Conservation (phyloP, 139 green algal genomes). For the Penium margaritaceum region DNA sequence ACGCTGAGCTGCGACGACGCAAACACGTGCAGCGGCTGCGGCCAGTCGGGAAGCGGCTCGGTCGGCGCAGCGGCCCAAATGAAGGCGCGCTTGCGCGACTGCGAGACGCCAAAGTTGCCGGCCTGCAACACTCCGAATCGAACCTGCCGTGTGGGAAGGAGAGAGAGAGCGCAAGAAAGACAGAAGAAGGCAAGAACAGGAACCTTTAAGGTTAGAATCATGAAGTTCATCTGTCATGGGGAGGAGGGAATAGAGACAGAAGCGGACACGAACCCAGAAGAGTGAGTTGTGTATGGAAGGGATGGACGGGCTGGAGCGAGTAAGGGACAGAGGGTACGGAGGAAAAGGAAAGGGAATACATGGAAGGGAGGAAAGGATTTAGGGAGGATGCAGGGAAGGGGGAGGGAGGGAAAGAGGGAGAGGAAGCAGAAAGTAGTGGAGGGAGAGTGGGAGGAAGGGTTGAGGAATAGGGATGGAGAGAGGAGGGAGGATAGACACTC, state of each 20-base stretch:
- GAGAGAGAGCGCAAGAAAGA: conserved; percentile 10
- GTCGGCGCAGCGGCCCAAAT: conserved; percentile 80
- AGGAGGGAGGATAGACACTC: background rate
- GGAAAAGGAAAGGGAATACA: too few species aligned
- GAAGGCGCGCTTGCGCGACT: conserved; percentile 91
- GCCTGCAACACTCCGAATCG: conserved; percentile 93
- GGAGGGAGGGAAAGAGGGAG: background rate
- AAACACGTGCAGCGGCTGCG: conserved; percentile 76
- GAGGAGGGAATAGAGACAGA: too few species aligned
- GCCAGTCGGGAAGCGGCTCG: conserved; percentile 81
- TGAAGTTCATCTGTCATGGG: too few species aligned
- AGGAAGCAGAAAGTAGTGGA: background rate
- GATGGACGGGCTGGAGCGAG: too few species aligned
- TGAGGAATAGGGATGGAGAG: conserved; percentile 2
- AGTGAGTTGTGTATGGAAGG: too few species aligned
- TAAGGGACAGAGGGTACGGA: too few species aligned
- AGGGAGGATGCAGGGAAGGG: background rate
- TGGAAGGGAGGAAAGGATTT: too few species aligned
- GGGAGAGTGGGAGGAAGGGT: conserved; percentile 9
- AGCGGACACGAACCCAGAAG: too few species aligned
- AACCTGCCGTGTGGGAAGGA: conserved; percentile 57
- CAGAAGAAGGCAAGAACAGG: too few species aligned
- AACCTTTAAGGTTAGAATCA: too few species aligned
- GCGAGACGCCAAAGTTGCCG: conserved; percentile 86
- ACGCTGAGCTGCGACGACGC: conserved; percentile 59